Evolutionary conservation across 2,329 filamentous ascomycete genomes (phyloP), one percentile per base, ranked within the genome.

Genomic region (Colletotrichum lindemuthianum): DNA sequence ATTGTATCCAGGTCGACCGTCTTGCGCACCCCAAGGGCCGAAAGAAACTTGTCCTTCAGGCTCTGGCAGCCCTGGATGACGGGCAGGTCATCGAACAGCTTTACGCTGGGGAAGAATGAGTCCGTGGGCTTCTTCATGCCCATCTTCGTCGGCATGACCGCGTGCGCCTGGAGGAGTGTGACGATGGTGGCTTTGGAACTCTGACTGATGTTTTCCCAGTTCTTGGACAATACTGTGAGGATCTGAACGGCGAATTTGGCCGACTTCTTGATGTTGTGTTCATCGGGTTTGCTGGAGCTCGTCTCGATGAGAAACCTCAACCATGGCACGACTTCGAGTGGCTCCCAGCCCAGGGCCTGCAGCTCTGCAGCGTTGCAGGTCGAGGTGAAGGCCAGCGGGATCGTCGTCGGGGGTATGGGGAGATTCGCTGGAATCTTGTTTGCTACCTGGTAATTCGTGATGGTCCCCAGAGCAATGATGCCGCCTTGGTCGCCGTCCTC

Each of bases 1-100:
- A 99, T 96, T 36, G 96, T 95, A 37, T 93, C 93, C 2, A 99
- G 81, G 70, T 99, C 96, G 16, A 99, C 90, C 0, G 96, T 99
- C 79, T 98, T 98, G 64, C 96, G 89, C 33, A 99, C 94, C 3
- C 96, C 95, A 37, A 99, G 82, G 2, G 92, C 87, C 3, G 86
- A 80, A 47, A 99, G 78, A 67, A 99, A 92, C 74, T 96, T 97
- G 49, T 98, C 95, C 74, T 97, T 98, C 11, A 97, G 86, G 37
- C 89, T 87, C 44, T 90, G 88, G 47, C 94, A 88, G 11, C 87
- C 88, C 68, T 90, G 87, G 2, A 98, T 88, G 11, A 90, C 89
- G 0, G 96, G 94, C 13, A 99, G 82, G 74, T 99, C 96, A 67
- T 97, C 93, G 72, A 99, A 99, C 0, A 99, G 82, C 74, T 93